Evolutionary conservation across 1,284 basidiomycete genomes (phyloP).

Genomic region (Laetiporus sulphureus): DNA sequence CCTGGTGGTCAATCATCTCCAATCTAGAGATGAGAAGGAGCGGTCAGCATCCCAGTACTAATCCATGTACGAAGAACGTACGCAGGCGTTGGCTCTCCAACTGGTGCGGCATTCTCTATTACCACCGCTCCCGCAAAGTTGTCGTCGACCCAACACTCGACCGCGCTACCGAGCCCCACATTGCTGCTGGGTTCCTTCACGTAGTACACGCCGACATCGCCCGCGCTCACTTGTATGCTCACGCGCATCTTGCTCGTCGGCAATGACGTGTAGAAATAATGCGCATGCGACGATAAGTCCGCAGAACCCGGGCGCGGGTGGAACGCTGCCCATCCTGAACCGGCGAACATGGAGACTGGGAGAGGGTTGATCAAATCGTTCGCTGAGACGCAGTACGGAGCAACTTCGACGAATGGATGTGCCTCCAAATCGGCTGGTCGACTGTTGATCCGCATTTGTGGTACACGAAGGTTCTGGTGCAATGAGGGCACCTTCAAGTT

Average conservation of each 20-base stretch:
- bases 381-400: conserved; percentile 86
- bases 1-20: conserved; percentile 72
- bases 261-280: conserved; percentile 85
- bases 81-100: conserved; percentile 44
- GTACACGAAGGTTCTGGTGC: conserved; percentile 47
- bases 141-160: conserved; percentile 86
- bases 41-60: conserved; percentile 1
- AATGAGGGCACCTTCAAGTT: conserved; percentile 16
- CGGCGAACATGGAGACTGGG: conserved; percentile 83
- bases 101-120: conserved; percentile 56
- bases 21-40: conserved; percentile 48
- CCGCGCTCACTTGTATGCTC: conserved; percentile 65
- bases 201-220: conserved; percentile 78
- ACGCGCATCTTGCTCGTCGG: conserved; percentile 75
- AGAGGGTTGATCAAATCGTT: conserved; percentile 94
- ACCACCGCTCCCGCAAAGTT: conserved; percentile 58
- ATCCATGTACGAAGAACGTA: conserved; percentile 32
- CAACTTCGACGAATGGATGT: conserved; percentile 73
- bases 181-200: conserved; percentile 50
- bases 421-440: conserved; percentile 47
- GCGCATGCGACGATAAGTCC: conserved; percentile 48
- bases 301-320: conserved; percentile 52
- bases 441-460: conserved; percentile 68
- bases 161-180: conserved; percentile 50
- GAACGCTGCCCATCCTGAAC: conserved; percentile 79